Evolutionary conservation across 225 moss, liverwort and hornwort genomes (phyloP).

Genomic region (Pleurozium schreberi): DNA sequence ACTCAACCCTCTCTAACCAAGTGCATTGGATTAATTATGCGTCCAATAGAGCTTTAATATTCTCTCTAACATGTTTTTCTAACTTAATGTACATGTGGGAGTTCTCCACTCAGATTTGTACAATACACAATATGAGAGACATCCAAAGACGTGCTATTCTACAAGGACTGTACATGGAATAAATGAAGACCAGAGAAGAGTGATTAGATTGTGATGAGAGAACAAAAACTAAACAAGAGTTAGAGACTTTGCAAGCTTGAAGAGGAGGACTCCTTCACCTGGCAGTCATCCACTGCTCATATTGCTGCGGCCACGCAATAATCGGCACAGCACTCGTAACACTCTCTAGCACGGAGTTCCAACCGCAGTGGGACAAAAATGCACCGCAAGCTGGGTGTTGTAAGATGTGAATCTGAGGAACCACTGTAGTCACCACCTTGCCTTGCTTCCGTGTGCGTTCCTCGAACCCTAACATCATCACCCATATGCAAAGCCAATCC

Average conservation of each 20-base stretch:
- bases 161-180: accelerated
- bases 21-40: too few species aligned
- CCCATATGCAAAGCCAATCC: neutral
- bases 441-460: slow-evolving; percentile 9
- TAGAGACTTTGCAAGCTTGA: neutral
- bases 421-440: neutral
- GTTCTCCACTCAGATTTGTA: too few species aligned
- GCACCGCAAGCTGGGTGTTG: slow-evolving; percentile 14
- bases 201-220: neutral
- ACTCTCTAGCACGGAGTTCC: slow-evolving; percentile 15
- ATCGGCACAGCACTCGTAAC: neutral
- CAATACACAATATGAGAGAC: too few species aligned
- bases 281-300: slow-evolving; percentile 18
- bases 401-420: slow-evolving; percentile 10
- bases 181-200: too few species aligned
- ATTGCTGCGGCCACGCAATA: slow-evolving; percentile 13
- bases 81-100: too few species aligned
- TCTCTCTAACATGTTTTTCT: too few species aligned
- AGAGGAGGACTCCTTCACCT: neutral
- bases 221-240: neutral
- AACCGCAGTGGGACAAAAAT: slow-evolving; percentile 16
- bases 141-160: too few species aligned
- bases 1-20: too few species aligned
- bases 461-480: neutral
- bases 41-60: too few species aligned